Evolutionary conservation across 352 stramenopile genomes (phyloP).

Genomic region (Pythium dissimile): DNA sequence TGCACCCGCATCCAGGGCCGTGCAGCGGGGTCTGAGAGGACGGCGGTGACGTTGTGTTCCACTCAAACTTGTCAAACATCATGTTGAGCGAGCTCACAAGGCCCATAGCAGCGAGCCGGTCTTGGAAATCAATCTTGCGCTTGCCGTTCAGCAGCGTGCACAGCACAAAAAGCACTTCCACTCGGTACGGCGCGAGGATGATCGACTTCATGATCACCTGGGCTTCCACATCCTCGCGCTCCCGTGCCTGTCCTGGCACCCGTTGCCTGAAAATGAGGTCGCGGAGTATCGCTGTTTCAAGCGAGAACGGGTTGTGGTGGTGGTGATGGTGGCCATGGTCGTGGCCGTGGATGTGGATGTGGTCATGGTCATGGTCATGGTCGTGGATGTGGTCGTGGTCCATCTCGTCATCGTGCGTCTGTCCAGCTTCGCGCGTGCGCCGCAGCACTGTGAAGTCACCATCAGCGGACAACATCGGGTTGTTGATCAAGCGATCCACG

Average conservation of each 20-base stretch:
- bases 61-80: slow-evolving; percentile 95
- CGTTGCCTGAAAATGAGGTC: slow-evolving; percentile 73
- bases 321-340: slow-evolving; percentile 31
- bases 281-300: slow-evolving; percentile 66
- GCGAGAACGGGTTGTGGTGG: slow-evolving; percentile 42
- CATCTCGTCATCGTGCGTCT: neutral
- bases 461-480: slow-evolving; percentile 37
- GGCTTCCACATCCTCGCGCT: slow-evolving; percentile 61
- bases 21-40: slow-evolving; percentile 59
- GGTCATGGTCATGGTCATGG: slow-evolving; percentile 22
- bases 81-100: slow-evolving; percentile 88
- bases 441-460: slow-evolving; percentile 59
- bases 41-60: slow-evolving; percentile 50
- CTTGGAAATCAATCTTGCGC: slow-evolving; percentile 92
- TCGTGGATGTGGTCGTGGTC: slow-evolving; percentile 23
- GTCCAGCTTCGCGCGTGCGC: neutral
- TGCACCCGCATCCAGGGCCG: slow-evolving; percentile 91
- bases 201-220: slow-evolving; percentile 92
- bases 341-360: slow-evolving; percentile 15
- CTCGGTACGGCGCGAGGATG: slow-evolving; percentile 89
- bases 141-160: slow-evolving; percentile 95
- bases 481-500: slow-evolving; percentile 58
- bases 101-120: slow-evolving; percentile 82
- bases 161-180: slow-evolving; percentile 96
- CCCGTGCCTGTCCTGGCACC: slow-evolving; percentile 38